Conservation (phyloP, 2,329 filamentous ascomycete genomes). For the Xylariales sp. region DNA sequence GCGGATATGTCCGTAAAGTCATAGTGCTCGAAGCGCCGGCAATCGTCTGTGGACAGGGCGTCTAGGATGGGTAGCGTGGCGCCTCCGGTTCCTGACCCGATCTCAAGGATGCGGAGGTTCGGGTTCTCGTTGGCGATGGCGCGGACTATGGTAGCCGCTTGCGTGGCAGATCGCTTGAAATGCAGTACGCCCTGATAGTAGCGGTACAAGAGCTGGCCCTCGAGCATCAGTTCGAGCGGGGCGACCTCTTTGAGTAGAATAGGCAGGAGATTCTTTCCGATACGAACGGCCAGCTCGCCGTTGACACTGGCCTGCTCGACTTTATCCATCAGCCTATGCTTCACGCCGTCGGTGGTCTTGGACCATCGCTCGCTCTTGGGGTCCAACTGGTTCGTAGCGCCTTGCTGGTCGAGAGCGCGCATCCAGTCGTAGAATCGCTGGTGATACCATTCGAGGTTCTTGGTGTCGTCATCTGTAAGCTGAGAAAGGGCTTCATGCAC, state of each 20-base stretch:
- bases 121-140: slow-evolving; percentile 37
- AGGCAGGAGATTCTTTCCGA: slow-evolving; percentile 25
- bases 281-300: slow-evolving; percentile 23
- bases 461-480: slow-evolving; percentile 15
- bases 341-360: slow-evolving; percentile 15
- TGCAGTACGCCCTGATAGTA: slow-evolving; percentile 21
- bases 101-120: slow-evolving; percentile 28
- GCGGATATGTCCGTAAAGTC: slow-evolving; percentile 31
- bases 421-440: slow-evolving; percentile 31
- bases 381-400: slow-evolving; percentile 12
- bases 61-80: slow-evolving; percentile 26
- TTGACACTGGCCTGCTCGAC: slow-evolving; percentile 22
- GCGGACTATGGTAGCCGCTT: slow-evolving; percentile 26
- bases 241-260: slow-evolving; percentile 26
- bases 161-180: slow-evolving; percentile 1
- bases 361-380: slow-evolving; percentile 24
- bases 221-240: slow-evolving; percentile 26
- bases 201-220: slow-evolving; percentile 17
- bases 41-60: slow-evolving; percentile 21
- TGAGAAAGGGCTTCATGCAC: slow-evolving; percentile 21
- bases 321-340: slow-evolving; percentile 25
- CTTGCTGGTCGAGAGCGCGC: slow-evolving; percentile 11
- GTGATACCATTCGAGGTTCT: slow-evolving; percentile 25
- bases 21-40: slow-evolving; percentile 13
- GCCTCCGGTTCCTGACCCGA: slow-evolving; percentile 31